Percentiles rank a stretch among this genome's conserved stretches.
These are phyloP conservation scores for Mycocentrospora acerina DNA, from an alignment of 2,329 filamentous ascomycete genomes.

Conservation along the genomic window DNA sequence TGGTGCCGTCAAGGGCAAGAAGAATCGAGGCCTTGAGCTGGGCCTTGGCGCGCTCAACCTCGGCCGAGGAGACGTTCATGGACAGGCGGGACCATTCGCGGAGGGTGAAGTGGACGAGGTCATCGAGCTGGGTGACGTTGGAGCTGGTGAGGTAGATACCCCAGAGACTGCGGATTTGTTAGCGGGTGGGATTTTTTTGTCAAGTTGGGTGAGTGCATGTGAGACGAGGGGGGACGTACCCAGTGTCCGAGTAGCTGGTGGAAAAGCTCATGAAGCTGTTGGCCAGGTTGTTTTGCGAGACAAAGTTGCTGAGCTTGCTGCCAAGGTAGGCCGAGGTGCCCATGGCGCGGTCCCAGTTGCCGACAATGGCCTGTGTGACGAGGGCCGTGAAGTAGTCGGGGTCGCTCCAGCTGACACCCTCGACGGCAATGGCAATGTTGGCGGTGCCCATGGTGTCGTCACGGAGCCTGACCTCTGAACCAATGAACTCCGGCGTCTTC, in stretches of 20 bases:
- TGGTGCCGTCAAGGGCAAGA: constrained; percentile 94
- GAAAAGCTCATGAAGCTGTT: constrained; percentile 99
- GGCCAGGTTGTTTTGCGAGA: constrained; percentile 92
- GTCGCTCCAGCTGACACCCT: constrained; percentile 99
- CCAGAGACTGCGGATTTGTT: constrained; percentile 72
- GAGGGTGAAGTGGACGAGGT: constrained; percentile 96
- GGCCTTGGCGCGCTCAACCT: constrained; percentile 97
- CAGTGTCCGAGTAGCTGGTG: constrained; percentile 98
- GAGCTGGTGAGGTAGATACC: constrained; percentile 98
- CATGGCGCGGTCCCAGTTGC: constrained; percentile 99
- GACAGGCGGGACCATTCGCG: constrained; percentile 97
- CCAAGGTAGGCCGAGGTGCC: constrained; percentile 96
- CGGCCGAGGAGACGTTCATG: constrained; percentile 80
- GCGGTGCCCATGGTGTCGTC: constrained; percentile 95
- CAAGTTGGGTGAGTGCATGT: no score
- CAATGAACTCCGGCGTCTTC: constrained; percentile 90
- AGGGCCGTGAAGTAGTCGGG: constrained; percentile 98
- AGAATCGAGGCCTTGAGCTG: constrained; percentile 99
- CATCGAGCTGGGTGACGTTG: constrained; percentile 82
- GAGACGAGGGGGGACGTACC: constrained; percentile 71
- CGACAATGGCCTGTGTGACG: constrained; percentile 96
- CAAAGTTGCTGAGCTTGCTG: constrained; percentile 94
- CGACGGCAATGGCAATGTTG: constrained; percentile 97
- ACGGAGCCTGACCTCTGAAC: constrained; percentile 91
- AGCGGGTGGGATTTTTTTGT: constrained; percentile 17